phyloP scores from a whole-genome alignment of 2,329 filamentous ascomycete species.

The Blastomyces emzantsi region DNA sequence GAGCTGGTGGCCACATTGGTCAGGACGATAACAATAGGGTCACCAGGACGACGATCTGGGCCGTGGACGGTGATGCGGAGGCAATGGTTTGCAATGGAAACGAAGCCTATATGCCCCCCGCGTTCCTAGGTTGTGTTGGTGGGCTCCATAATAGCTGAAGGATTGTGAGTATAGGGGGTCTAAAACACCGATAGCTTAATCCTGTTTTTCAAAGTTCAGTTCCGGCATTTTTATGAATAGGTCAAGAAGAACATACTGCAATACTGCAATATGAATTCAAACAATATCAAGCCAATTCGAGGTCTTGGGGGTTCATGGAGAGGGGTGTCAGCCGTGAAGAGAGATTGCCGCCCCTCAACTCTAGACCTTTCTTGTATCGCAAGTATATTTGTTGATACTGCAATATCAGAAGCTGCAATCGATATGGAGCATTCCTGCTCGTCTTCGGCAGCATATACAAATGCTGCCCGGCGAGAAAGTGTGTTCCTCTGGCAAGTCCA shows the following conservation, averaged over 20 bases:
- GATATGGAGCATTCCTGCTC: background rate
- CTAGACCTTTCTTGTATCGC: background rate
- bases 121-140: background rate
- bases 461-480: background rate
- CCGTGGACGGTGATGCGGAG: background rate
- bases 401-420: conserved; percentile 1
- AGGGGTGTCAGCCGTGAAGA: background rate
- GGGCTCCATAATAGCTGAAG: background rate
- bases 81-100: conserved; percentile 1
- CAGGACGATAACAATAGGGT: conserved; percentile 4
- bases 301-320: background rate
- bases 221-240: background rate
- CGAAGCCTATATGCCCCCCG: background rate
- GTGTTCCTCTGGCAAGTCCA: background rate
- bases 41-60: background rate
- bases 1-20: background rate
- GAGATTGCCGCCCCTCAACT: background rate
- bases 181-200: background rate
- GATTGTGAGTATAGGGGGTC: background rate
- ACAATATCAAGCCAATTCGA: background rate
- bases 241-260: background rate
- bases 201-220: background rate
- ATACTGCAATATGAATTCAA: background rate
- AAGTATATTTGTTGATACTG: background rate
- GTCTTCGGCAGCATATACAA: background rate